phyloP scores from a whole-genome alignment of 192 early-diverging fungal species.

The Coemansia sp. region DNA sequence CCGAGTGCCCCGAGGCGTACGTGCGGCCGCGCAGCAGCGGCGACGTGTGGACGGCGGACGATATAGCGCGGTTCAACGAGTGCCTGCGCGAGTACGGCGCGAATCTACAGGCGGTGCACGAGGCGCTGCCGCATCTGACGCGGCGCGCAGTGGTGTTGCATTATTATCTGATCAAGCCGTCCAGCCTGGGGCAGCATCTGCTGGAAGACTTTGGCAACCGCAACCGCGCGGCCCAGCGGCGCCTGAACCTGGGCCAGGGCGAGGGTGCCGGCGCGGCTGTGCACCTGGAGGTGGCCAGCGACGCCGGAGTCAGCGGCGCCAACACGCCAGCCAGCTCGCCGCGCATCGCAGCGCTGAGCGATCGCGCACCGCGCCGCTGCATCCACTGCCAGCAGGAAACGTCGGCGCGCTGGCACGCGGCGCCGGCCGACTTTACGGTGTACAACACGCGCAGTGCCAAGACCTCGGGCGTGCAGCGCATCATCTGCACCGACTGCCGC shows the following conservation, averaged over 20 bases:
- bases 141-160: conserved; percentile 60
- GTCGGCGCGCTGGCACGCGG: conserved; percentile 29
- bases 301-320: conserved; percentile 26
- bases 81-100: conserved; percentile 63
- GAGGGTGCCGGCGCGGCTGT: conserved; percentile 39
- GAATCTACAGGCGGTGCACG: conserved; percentile 63
- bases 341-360: neutral
- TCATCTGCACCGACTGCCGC: conserved; percentile 46
- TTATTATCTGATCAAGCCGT: conserved; percentile 64
- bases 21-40: conserved; percentile 56
- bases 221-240: conserved; percentile 42
- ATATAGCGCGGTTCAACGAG: conserved; percentile 61
- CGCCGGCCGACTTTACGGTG: conserved; percentile 25
- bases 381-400: conserved; percentile 38
- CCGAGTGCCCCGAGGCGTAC: conserved; percentile 43
- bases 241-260: conserved; percentile 37
- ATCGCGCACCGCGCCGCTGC: conserved; percentile 13
- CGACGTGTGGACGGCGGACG: conserved; percentile 58
- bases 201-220: conserved; percentile 64
- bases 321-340: conserved; percentile 44
- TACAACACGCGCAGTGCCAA: conserved; percentile 42
- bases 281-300: conserved; percentile 37
- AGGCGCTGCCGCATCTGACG: conserved; percentile 49
- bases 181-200: conserved; percentile 59
- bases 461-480: conserved; percentile 19